Base-by-base conservation (phyloP, 2,329 filamentous ascomycete species). In the Aspergillus terreus region DNA sequence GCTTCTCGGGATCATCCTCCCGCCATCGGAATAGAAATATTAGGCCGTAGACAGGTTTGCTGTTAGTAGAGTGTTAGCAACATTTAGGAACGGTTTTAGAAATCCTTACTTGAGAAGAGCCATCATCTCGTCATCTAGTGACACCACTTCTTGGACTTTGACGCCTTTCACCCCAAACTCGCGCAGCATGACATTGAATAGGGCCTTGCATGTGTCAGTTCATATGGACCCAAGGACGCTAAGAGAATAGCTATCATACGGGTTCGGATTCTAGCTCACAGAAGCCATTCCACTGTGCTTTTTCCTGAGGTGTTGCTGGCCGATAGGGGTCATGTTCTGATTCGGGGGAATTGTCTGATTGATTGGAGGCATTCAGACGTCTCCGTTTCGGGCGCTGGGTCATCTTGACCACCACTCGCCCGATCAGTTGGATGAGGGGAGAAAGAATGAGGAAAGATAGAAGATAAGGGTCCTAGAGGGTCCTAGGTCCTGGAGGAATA, bases 181-280 rank as follows among this genome's bases (percentile, higher is more conserved):
- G 32, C 81, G 80, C 3, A 97, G 77, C 68, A 97, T 92, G 36
- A 84, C 83, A 62, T 91, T 94, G 76, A 97, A 96, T 61, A 92
- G 85, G 25, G 83, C 85, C 88, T 91, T 45, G 6, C 23, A 17
- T 32, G 40, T 21, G 38, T 48, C 27, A 48, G 46, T 5, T 11
- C 14, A 5, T 38, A 38, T 38, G 6, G 3, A 15, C 14, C 4
- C 33, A 33, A 15, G 17, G 17, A 33, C 4, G 12, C 21, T 10
- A 32, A 17, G 21, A 32, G 44, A 36, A 52, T 27, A 36, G n/a
- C n/a, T 21, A 30, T 42, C 15, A 23, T 71, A 90, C 90, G 6
- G 92, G 92, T 56, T 96, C 91, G 6, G 90, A 95, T 71, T 96
- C 91, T 46, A 97, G 80, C 64, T 96, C 91, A 58, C 73, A 76